Conservation (phyloP, 2,329 filamentous ascomycete genomes). For the Diaporthe batatas region DNA sequence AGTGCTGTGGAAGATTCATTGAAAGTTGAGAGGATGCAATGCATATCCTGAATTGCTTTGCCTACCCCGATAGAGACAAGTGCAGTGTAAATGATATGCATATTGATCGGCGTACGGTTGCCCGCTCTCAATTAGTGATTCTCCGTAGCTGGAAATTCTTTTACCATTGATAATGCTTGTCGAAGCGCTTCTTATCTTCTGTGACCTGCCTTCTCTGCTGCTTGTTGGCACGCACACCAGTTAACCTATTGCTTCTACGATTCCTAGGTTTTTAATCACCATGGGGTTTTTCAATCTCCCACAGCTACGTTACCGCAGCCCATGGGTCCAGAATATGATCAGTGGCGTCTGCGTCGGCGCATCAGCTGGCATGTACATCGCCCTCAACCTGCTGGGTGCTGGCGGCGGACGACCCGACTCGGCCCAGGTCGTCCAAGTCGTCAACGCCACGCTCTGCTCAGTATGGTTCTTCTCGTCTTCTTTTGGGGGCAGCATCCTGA, state of each 20-base stretch:
- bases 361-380: constrained; percentile 25
- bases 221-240: not conserved
- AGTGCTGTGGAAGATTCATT: no score
- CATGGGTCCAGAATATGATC: constrained; percentile 15
- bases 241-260: not conserved
- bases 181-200: not conserved
- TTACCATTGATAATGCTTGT: not conserved
- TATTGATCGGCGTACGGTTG: not conserved
- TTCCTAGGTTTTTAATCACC: not conserved
- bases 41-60: not conserved
- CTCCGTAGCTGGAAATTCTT: not conserved
- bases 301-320: constrained; percentile 11
- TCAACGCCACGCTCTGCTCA: constrained; percentile 48
- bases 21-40: not conserved
- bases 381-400: constrained; percentile 45
- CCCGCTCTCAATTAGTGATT: not conserved
- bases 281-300: constrained; percentile 12
- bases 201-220: not conserved
- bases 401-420: constrained; percentile 48
- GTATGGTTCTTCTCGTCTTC: constrained; percentile 49
- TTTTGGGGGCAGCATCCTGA: constrained; percentile 48
- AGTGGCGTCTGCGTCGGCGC: constrained; percentile 25
- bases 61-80: not conserved
- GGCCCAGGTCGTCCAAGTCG: constrained; percentile 47
- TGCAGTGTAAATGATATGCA: not conserved